phyloP scores from a whole-genome alignment of 164 flowering plant species.

The Saururus chinensis region DNA sequence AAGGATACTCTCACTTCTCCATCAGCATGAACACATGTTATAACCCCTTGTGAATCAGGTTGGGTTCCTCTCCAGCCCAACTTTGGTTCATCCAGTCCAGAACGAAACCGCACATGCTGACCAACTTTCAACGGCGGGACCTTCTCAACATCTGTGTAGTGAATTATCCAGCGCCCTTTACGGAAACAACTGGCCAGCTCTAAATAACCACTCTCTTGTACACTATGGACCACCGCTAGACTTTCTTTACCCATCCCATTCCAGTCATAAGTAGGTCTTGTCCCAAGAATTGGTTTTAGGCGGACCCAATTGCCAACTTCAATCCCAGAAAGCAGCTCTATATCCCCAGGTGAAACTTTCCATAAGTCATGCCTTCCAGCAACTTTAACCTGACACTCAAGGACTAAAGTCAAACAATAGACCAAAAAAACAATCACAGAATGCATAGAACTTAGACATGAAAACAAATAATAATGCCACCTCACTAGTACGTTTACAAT shows the following conservation, averaged over 20 bases:
- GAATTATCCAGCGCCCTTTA: slow-evolving; percentile 58
- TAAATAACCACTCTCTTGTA: slow-evolving; percentile 73
- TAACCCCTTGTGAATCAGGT: slow-evolving; percentile 63
- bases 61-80: slow-evolving; percentile 95
- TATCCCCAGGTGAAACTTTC: slow-evolving; percentile 98
- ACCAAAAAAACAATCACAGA: background rate
- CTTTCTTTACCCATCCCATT: slow-evolving; percentile 68
- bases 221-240: slow-evolving; percentile 77
- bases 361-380: slow-evolving; percentile 68
- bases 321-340: slow-evolving; percentile 81
- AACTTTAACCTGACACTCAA: slow-evolving; percentile 47
- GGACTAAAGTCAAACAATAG: background rate
- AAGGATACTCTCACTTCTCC: slow-evolving; percentile 86
- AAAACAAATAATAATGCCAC: too few relatives aligned
- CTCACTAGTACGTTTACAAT: too few relatives aligned
- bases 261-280: slow-evolving; percentile 92
- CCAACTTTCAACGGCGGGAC: slow-evolving; percentile 64
- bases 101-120: slow-evolving; percentile 68
- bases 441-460: too few relatives aligned
- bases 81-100: slow-evolving; percentile 71
- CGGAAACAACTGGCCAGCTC: slow-evolving; percentile 92
- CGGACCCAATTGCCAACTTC: slow-evolving; percentile 99
- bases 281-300: slow-evolving; percentile 68
- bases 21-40: slow-evolving; percentile 73
- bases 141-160: slow-evolving; percentile 79